Evolutionary conservation across 306 rosid species (phyloP), one percentile per base, ranked within the genome.

Genomic region (Quillaja saponaria): DNA sequence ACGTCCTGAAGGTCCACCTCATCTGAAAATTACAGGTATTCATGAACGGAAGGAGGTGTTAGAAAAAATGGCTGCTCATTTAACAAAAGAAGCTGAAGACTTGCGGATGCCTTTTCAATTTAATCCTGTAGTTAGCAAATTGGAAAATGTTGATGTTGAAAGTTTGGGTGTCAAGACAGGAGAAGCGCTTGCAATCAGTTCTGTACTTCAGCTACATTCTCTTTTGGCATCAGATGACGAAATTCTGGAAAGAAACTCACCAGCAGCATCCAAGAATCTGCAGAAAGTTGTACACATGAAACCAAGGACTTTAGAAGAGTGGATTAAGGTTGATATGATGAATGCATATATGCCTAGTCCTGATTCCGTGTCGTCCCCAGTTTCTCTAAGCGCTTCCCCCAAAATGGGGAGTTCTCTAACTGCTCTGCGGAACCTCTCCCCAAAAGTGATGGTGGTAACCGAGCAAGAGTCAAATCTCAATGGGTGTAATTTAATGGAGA

Each of bases 391-490:
- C 34, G 79, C 85, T 55, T 87, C 96, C 0, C 91, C 92, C 49
- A 85, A 83, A 79, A 85, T 88, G 95, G 89, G 72, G 13, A 71
- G 71, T 10, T 86, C 88, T 65, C 55, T 88, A 18, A 80, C 63
- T 6, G 65, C 83, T 6, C 71, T 88, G 11, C 51, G 84, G 63
- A 81, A 77, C 13, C 75, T 91, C 13, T 64, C 88, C 14, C 95
- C 96, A 0, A 91, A 88, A 54, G 46, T 91, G 9, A 37, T 86
- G 64, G 90, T 91, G 35, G 47, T 91, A 11, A 88, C 95, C 1
- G 98, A 91, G 74, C 98, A 91, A 51, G 95, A 91, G 68, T 79
- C 98, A n/a, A 81, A 91, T 77, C 81, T 84, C 57, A 91, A 81
- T 47, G 90, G 90, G 14, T 75, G 69, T 12, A 76, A 65, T 33